A percentile compares a stretch with the other conserved stretches of the same genome.
phyloP scores from a whole-genome alignment of 208 protist species.

The Trypanosoma platydactyli region DNA sequence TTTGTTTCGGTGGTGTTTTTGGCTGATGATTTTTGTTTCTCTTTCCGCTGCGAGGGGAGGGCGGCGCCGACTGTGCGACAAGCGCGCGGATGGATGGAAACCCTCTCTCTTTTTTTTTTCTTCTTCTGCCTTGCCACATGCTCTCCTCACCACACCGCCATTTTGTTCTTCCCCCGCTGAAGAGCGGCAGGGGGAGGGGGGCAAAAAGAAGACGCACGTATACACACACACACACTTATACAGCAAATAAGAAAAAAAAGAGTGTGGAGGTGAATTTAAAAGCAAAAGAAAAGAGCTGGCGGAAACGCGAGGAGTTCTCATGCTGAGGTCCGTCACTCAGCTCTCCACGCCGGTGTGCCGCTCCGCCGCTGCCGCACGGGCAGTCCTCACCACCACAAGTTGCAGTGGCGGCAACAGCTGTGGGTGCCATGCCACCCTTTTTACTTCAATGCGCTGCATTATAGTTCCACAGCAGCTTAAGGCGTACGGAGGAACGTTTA shows the following conservation, averaged over 20 bases:
- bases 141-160: too few species aligned
- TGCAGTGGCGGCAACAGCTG: slow-evolving; percentile 1
- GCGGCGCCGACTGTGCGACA: too few species aligned
- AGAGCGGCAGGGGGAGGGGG: neutral
- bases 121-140: too few species aligned
- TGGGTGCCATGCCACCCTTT: slow-evolving; percentile 7
- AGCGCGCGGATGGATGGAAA: too few species aligned
- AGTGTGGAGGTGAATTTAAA: too few species aligned
- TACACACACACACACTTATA: too few species aligned
- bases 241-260: neutral
- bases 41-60: neutral
- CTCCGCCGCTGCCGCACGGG: neutral
- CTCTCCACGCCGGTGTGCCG: neutral
- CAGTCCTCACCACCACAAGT: neutral
- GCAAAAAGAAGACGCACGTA: too few species aligned
- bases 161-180: too few species aligned
- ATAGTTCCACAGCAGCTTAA: slow-evolving; percentile 80
- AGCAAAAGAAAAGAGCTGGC: neutral
- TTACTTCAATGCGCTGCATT: slow-evolving; percentile 33
- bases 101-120: too few species aligned
- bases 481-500: slow-evolving; percentile 80
- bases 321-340: neutral
- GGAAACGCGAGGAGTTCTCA: neutral
- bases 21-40: neutral
- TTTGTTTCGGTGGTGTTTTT: too few species aligned